Evolutionary conservation across 495 filamentous ascomycete species (phyloP), one percentile per base, ranked within the genome.

Genomic region (Rhizodiscina lignyota): DNA sequence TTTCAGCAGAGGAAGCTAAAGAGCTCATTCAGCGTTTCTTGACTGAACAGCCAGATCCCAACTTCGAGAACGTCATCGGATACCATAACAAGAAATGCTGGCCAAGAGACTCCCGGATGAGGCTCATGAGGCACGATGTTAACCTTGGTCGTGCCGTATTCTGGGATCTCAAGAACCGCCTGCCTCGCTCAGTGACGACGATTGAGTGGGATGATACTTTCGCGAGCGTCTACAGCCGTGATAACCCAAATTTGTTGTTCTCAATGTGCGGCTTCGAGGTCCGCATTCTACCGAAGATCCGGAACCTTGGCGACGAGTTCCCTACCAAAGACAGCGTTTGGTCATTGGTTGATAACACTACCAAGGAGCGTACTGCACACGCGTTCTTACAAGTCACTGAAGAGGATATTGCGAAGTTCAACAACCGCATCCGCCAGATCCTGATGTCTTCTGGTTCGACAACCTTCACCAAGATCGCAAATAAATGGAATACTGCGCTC

Each of bases 151-250:
- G 91, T 44, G 91, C 91, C 41, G 91, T 96, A 10, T 99, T 99
- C 61, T 99, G 91, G 89, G 89, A 99, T 52, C 53, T 99, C 56
- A 99, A 99, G 68, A 96, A 99, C 56, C 69, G 91, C 12, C 66
- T 99, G 31, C 91, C 91, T 12, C 68, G 91, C 40, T 92, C 84
- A 17, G 74, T 99, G 28, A 96, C 91, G 0, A 96, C 91, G 1
- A 89, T 96, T 39, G 91, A 99, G 38, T 99, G 91, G 91, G 91
- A 96, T 52, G 91, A 99, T 53, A 96, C 87, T 0, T 99, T 99
- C 49, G 76, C 84, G n/a, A 94, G 87, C 42, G 91, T 99, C 11
- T 99, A 99, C 62, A 94, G 87, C 59, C 74, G 83, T 47, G 89
- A 99, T 59, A 99, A 99, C 48, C 91, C 91, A 4, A 99, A 99